These are phyloP conservation scores for Dryas integrifolia DNA, from an alignment of 331 rosid species.

Conservation along the genomic window DNA sequence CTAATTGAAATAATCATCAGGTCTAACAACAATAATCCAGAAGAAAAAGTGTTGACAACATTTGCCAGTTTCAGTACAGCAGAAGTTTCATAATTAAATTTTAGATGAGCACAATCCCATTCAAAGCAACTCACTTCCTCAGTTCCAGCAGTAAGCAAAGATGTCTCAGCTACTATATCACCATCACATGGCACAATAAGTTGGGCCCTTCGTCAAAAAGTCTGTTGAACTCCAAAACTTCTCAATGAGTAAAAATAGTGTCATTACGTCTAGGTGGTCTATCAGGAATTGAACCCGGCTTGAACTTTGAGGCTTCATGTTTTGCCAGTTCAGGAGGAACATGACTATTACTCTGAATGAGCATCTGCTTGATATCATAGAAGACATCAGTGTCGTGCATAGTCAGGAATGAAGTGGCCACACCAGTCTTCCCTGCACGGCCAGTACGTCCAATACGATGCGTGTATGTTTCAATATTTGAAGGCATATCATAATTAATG, in stretches of 20 bases:
- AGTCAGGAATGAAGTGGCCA: slow-evolving; percentile 74
- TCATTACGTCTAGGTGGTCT: slow-evolving; percentile 84
- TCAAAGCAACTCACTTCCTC: slow-evolving; percentile 29
- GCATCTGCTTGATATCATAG: slow-evolving; percentile 91
- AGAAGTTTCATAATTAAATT: slow-evolving; percentile 2
- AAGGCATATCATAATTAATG: slow-evolving; percentile 84
- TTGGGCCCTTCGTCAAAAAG: neutral
- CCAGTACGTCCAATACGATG: slow-evolving; percentile 86
- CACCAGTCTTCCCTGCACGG: slow-evolving; percentile 83
- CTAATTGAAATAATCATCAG: neutral
- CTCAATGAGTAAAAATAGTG: slow-evolving; percentile 61
- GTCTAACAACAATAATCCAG: neutral
- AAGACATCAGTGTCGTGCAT: slow-evolving; percentile 69
- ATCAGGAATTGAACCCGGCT: slow-evolving; percentile 79
- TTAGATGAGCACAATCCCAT: slow-evolving; percentile 25
- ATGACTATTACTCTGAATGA: slow-evolving; percentile 38
- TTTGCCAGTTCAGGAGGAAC: slow-evolving; percentile 47
- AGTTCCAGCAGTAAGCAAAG: slow-evolving; percentile 26
- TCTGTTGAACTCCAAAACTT: slow-evolving; percentile 7
- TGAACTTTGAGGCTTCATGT: slow-evolving; percentile 66
- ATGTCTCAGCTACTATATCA: slow-evolving; percentile 20
- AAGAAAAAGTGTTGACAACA: neutral
- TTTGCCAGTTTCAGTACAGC: slow-evolving; percentile 4
- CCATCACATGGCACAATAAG: neutral
- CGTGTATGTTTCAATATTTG: slow-evolving; percentile 66